phyloP scores from a whole-genome alignment of 345 rosid genomes.

The Populus euphratica region DNA sequence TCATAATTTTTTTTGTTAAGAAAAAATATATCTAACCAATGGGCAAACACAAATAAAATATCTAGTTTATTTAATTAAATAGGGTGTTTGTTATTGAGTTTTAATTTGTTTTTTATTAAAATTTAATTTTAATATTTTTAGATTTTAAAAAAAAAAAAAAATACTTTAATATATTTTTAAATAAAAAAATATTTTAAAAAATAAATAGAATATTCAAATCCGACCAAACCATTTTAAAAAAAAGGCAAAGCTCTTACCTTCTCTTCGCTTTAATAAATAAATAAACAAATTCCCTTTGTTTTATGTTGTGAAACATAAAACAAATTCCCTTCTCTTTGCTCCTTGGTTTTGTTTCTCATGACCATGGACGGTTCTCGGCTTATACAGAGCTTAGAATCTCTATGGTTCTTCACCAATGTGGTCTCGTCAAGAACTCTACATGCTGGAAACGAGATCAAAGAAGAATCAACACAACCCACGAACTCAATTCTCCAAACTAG shows the following conservation, averaged over 20 bases:
- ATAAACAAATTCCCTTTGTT: background rate
- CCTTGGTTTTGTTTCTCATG: constrained; percentile 20
- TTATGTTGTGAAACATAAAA: background rate
- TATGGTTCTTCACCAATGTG: constrained; percentile 50
- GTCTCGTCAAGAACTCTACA: constrained; percentile 10
- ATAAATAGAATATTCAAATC: background rate
- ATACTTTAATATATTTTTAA: too few species aligned
- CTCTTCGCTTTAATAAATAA: background rate
- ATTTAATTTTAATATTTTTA: too few species aligned
- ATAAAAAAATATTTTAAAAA: too few species aligned
- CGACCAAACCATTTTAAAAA: background rate
- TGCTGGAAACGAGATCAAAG: background rate
- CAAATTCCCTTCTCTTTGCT: too few species aligned
- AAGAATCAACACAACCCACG: constrained; percentile 9
- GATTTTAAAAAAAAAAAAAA: too few species aligned
- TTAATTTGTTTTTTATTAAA: too few species aligned
- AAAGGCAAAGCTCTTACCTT: background rate
- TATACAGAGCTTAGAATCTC: constrained; percentile 39
- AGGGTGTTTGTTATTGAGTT: too few species aligned
- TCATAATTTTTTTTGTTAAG: too few species aligned
- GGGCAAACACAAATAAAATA: too few species aligned
- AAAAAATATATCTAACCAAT: too few species aligned
- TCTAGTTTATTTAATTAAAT: too few species aligned
- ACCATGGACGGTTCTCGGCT: constrained; percentile 38
- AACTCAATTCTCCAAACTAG: background rate